Evolutionary conservation across 75 land plant species (phyloP).

Genomic region (Azolla pinnata): DNA sequence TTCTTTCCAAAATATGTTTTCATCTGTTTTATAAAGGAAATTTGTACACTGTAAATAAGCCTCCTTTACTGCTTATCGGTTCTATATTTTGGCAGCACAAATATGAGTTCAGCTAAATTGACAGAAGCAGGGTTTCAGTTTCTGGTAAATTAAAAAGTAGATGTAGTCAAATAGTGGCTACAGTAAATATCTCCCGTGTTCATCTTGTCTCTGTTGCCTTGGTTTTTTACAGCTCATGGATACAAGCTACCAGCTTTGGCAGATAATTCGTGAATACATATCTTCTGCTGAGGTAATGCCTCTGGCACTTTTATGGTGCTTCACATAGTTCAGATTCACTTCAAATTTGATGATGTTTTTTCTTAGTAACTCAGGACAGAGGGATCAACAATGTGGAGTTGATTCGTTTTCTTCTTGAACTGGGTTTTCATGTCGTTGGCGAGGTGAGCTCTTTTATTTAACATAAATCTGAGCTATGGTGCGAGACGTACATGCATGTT

Average conservation of each 20-base stretch:
- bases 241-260: slow-evolving; percentile 95
- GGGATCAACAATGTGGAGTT: slow-evolving; percentile 73
- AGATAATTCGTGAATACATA: slow-evolving; percentile 88
- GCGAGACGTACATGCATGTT: no score
- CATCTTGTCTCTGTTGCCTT: neutral
- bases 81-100: no score
- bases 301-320: neutral
- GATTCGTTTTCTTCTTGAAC: slow-evolving; percentile 88
- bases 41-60: no score
- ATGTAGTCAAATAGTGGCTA: no score
- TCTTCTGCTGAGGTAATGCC: slow-evolving; percentile 85
- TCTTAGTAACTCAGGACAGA: slow-evolving; percentile 41
- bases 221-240: slow-evolving; percentile 70
- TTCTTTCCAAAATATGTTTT: no score
- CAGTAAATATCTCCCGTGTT: no score
- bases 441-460: slow-evolving; percentile 36
- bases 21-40: no score
- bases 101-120: no score
- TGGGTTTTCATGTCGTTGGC: slow-evolving; percentile 82
- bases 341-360: neutral
- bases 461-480: neutral
- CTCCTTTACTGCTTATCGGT: no score
- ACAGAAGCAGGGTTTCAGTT: slow-evolving; percentile 94
- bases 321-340: neutral
- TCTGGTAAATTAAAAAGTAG: slow-evolving; percentile 49